Base-by-base conservation (phyloP, 1,139 yeast genomes). In the Candida sp. region DNA sequence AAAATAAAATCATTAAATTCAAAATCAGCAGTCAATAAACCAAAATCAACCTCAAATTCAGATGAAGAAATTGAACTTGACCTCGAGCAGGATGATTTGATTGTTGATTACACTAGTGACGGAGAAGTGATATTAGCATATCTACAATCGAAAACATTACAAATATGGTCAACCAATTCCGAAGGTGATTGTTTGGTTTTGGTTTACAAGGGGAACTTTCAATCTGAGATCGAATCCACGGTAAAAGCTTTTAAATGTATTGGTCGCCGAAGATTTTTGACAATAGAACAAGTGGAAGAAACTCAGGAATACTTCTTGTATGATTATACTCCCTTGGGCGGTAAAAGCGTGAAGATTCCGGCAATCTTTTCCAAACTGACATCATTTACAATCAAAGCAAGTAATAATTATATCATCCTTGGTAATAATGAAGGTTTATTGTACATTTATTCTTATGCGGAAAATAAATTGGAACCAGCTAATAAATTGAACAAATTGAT, bases 1-100 rank as follows among this genome's bases (percentile, higher is more conserved):
- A 70, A 71, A 47, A 60, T 73, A 48, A 69, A 69, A 45, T 71
- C 67, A 41, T 74, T 66, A 6, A 56, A 72, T 21, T 39, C n/a
- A 6, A 32, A 32, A 32, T n/a, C 34, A 9, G 30, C 45, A 12
- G 42, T 35, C 4, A 8, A 12, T 12, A 12, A 43, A 22, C 12
- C 36, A 44, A 29, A 35, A 15, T 30, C 42, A 8, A 32, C 22
- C n/a, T 41, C 45, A 3, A 40, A 39, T 21, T 36, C 44, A 12
- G 44, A 43, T 21, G 47, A 46, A 21, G 48, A 42, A 12, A 30
- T 19, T 7, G n/a, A n/a, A 5, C 40, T 36, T 19, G 36, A 12
- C 9, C 22, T n/a, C n/a, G 38, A 21, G 5, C 23, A 12, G n/a
- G 35, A 38, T 22, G 40, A 39, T 9, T 22, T 23, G 25, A 23